phyloP scores from a whole-genome alignment of 768 basidiomycete genomes.

The Naganishia vaughanmartiniae region DNA sequence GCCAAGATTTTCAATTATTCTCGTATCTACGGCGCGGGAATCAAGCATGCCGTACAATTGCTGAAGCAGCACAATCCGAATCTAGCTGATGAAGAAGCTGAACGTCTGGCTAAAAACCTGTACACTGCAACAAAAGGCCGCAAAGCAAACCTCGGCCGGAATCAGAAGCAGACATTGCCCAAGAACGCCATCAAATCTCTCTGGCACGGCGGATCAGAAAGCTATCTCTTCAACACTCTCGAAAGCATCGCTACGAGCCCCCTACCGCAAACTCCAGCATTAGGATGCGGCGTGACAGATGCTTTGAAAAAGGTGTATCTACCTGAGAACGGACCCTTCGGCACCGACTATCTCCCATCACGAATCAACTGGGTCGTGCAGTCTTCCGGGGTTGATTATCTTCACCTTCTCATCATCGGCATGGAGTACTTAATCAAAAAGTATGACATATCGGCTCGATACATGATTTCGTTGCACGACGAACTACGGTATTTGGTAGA shows the following conservation, averaged over 20 bases:
- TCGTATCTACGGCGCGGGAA: conserved; percentile 96
- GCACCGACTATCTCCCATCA: conserved; percentile 86
- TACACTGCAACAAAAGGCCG: conserved; percentile 90
- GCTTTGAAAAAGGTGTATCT: conserved; percentile 89
- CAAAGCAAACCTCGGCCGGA: conserved; percentile 56
- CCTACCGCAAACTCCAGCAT: conserved; percentile 81
- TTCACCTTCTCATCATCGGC: conserved; percentile 89
- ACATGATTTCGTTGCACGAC: conserved; percentile 95
- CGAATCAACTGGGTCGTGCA: conserved; percentile 99
- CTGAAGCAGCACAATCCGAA: conserved; percentile 77
- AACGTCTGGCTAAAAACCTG: conserved; percentile 73
- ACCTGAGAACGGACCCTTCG: conserved; percentile 60
- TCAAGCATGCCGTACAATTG: conserved; percentile 84
- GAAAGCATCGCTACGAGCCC: conserved; percentile 89
- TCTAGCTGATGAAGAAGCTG: conserved; percentile 75
- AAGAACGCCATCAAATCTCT: conserved; percentile 56
- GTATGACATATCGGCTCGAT: conserved; percentile 83
- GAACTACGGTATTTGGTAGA: conserved; percentile 89
- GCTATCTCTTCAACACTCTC: conserved; percentile 94
- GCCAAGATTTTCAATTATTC: conserved; percentile 99
- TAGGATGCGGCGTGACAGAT: conserved; percentile 89
- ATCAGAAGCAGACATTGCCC: neutral
- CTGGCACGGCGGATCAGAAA: conserved; percentile 96
- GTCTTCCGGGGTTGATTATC: conserved; percentile 95
- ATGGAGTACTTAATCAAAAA: conserved; percentile 82